Base-by-base conservation (phyloP, 441 rosid genomes). In the Brassica balearica region DNA sequence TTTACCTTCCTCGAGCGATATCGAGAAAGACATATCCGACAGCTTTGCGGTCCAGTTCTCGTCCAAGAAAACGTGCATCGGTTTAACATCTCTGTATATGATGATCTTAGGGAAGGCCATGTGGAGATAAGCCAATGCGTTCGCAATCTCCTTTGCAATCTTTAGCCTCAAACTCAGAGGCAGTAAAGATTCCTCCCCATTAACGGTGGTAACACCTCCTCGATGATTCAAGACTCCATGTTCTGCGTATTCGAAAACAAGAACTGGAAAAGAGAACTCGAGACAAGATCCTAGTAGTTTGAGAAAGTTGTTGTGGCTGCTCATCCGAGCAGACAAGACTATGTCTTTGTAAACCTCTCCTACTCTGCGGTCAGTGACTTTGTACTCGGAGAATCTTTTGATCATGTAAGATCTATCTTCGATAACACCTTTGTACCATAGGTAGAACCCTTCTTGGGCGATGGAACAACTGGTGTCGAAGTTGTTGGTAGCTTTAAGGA, bases 51-150 rank as follows among this genome's bases (percentile, higher is more conserved):
- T 51, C 19, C 58, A 51, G 58, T 51, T 51, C 58, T 51, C 2
- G 58, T 51, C 58, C 58, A 51, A 51, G 58, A 51, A 51, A 2
- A 51, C 58, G 58, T 51, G 58, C 58, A 51, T 51, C 8, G 58
- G 58, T 2, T 51, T 51, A 14, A 51, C 58, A 14, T 51, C 58
- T 51, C 58, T 51, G 0, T 51, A 53, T 53, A 53, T 53, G 9
- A 53, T 53, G 58, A 53, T 53, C 58, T 53, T 53, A 53, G 58
- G 58, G 58, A 53, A 53, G 58, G 58, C 58, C 58, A 53, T 53
- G 20, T 53, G 58, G 6, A 53, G 58, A 53, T 53, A 53, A 53
- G 58, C 58, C 20, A 53, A 53, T 0, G 58, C 58, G 8, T 14
- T 14, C 7, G 58, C 58, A 15, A 53, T 14, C 58, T 53, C 58